Conservation (phyloP, 257 asterid genomes). For the Verbena officinalis region DNA sequence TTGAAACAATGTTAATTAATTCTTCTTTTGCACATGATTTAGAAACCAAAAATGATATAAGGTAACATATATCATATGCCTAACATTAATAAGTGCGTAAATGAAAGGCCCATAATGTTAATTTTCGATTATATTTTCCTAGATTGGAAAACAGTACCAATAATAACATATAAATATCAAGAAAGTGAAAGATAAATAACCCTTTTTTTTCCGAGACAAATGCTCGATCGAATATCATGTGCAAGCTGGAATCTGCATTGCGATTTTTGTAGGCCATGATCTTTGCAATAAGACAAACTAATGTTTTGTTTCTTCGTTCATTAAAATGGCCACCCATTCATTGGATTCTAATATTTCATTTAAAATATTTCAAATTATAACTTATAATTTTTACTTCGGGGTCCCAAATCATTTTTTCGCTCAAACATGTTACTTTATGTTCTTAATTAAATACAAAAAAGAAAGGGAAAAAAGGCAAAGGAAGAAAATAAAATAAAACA, state of each 20-base stretch:
- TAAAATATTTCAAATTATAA: neutral
- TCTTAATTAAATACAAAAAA: slow-evolving; percentile 4
- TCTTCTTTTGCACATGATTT: no score
- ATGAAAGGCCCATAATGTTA: no score
- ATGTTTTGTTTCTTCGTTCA: slow-evolving; percentile 27
- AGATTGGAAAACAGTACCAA: no score
- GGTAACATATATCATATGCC: no score
- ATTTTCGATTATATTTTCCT: no score
- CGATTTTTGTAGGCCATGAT: slow-evolving; percentile 26
- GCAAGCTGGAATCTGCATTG: slow-evolving; percentile 34
- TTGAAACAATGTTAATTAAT: no score
- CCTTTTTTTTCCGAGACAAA: no score
- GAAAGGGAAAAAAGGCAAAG: neutral
- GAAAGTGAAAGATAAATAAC: no score
- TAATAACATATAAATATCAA: no score
- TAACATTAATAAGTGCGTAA: no score
- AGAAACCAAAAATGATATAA: no score
- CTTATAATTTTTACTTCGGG: neutral
- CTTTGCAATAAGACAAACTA: slow-evolving; percentile 25
- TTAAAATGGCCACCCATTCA: slow-evolving; percentile 28
- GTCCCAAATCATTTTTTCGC: neutral
- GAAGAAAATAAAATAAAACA: neutral
- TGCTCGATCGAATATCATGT: no score
- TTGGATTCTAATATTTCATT: slow-evolving; percentile 18
- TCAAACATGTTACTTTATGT: neutral